Conservation (phyloP, 2,329 filamentous ascomycete species). For the Onygenales sp. region DNA sequence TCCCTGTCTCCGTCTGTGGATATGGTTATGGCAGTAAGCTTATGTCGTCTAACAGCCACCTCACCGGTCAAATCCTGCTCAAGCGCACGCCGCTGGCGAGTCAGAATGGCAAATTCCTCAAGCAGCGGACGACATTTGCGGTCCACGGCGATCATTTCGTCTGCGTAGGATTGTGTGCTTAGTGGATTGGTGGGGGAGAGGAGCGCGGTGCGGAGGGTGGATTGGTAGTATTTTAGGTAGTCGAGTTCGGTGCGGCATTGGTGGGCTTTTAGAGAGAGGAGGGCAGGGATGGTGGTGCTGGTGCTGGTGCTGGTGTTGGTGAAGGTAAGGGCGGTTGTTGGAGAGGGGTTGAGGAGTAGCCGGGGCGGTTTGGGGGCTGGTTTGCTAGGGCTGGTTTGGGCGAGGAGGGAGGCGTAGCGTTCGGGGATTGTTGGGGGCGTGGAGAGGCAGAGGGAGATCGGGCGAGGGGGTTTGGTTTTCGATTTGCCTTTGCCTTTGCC, state of each 20-base stretch:
- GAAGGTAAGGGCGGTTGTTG: neutral
- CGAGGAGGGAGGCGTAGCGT: neutral
- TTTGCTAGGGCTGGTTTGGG: neutral
- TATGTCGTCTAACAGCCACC: neutral
- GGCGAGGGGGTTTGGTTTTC: neutral
- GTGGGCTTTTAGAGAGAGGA: neutral
- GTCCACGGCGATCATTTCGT: neutral
- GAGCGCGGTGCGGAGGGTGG: neutral
- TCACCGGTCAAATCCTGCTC: neutral
- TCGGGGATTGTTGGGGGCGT: neutral
- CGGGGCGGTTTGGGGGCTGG: neutral
- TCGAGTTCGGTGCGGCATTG: neutral
- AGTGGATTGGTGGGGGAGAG: neutral
- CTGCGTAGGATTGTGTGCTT: neutral
- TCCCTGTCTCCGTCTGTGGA: too few species aligned
- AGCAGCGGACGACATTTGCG: neutral
- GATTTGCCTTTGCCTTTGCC: too few species aligned
- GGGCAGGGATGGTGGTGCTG: neutral
- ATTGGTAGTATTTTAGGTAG: neutral
- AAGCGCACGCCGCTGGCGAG: neutral
- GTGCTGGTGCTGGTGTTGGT: neutral
- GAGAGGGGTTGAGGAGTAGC: neutral
- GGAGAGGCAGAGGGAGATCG: neutral
- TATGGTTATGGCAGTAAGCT: too few species aligned
- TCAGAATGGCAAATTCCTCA: neutral